Evolutionary conservation across 352 stramenopile species (phyloP).

Genomic region (Plasmopara viticola): DNA sequence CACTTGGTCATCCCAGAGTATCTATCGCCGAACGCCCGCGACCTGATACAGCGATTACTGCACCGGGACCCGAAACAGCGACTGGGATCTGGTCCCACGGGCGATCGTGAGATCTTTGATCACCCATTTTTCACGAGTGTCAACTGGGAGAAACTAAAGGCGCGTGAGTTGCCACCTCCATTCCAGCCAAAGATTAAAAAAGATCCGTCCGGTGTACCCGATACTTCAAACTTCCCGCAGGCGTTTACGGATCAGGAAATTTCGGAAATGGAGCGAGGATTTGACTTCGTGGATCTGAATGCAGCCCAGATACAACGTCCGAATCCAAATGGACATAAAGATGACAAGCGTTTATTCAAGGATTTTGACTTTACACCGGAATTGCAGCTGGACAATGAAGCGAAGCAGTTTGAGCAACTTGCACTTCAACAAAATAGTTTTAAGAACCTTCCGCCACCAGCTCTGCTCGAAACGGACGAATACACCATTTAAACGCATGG

Average conservation of each 20-base stretch:
- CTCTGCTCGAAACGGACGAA: conserved; percentile 71
- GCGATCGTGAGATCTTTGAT: conserved; percentile 80
- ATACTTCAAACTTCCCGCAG: conserved; percentile 84
- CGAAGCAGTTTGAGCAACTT: conserved; percentile 83
- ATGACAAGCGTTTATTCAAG: conserved; percentile 76
- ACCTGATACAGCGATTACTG: conserved; percentile 75
- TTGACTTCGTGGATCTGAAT: conserved; percentile 55
- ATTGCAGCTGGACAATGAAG: conserved; percentile 70
- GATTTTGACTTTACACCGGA: conserved; percentile 85
- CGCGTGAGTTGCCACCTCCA: conserved; percentile 68
- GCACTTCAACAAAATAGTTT: conserved; percentile 76
- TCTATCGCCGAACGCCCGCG: conserved; percentile 61
- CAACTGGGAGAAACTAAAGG: conserved; percentile 81
- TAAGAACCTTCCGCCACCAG: conserved; percentile 67
- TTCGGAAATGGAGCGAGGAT: conserved; percentile 78
- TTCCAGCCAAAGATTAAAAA: conserved; percentile 81
- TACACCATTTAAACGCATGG: conserved; percentile 60
- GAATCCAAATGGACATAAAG: conserved; percentile 44
- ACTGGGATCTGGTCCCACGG: conserved; percentile 60
- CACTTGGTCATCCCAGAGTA: conserved; percentile 79
- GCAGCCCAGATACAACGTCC: conserved; percentile 58
- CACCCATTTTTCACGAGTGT: conserved; percentile 80
- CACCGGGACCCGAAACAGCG: conserved; percentile 78
- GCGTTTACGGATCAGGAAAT: conserved; percentile 84
- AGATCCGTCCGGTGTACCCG: conserved; percentile 61